Conservation (phyloP, 352 stramenopile genomes). For the Globisporangium solare region DNA sequence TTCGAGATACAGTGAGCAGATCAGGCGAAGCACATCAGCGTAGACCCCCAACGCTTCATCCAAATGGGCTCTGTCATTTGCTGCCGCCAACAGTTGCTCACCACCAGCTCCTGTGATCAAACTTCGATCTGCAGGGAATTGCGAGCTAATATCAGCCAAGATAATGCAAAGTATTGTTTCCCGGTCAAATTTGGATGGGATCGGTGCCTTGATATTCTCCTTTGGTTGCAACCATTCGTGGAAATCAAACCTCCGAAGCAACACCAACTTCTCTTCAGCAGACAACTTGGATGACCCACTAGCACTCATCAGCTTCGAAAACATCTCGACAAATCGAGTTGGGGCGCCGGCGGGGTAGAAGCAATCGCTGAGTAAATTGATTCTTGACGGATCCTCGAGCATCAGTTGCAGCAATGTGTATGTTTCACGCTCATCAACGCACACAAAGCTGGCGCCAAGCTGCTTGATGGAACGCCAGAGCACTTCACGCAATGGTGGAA, state of each 20-base stretch:
- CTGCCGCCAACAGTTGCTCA: slow-evolving; percentile 7
- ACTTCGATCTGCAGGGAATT: slow-evolving; percentile 44
- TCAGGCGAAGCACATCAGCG: slow-evolving; percentile 59
- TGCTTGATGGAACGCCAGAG: slow-evolving; percentile 82
- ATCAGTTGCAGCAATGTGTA: slow-evolving; percentile 78
- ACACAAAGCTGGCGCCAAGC: slow-evolving; percentile 73
- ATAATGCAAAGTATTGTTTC: slow-evolving; percentile 80
- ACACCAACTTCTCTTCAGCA: slow-evolving; percentile 60
- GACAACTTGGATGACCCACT: slow-evolving; percentile 65
- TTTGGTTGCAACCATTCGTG: slow-evolving; percentile 64
- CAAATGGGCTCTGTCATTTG: slow-evolving; percentile 18
- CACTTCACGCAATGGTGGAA: slow-evolving; percentile 78
- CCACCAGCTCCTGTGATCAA: slow-evolving; percentile 12
- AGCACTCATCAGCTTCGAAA: slow-evolving; percentile 79
- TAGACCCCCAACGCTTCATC: slow-evolving; percentile 70
- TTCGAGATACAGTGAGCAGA: slow-evolving; percentile 59
- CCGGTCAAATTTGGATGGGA: slow-evolving; percentile 72
- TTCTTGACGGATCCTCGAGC: slow-evolving; percentile 78
- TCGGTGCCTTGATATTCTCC: slow-evolving; percentile 15
- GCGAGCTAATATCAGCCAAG: slow-evolving; percentile 56
- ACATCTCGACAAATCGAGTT: slow-evolving; percentile 82
- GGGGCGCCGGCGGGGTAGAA: slow-evolving; percentile 74
- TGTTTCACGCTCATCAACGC: slow-evolving; percentile 77
- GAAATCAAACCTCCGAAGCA: slow-evolving; percentile 79
- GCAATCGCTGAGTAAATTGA: slow-evolving; percentile 76